Evolutionary conservation across 73 alveolate genomes (phyloP), one percentile per base, ranked within the genome.

Genomic region (Stentor roeselii): DNA sequence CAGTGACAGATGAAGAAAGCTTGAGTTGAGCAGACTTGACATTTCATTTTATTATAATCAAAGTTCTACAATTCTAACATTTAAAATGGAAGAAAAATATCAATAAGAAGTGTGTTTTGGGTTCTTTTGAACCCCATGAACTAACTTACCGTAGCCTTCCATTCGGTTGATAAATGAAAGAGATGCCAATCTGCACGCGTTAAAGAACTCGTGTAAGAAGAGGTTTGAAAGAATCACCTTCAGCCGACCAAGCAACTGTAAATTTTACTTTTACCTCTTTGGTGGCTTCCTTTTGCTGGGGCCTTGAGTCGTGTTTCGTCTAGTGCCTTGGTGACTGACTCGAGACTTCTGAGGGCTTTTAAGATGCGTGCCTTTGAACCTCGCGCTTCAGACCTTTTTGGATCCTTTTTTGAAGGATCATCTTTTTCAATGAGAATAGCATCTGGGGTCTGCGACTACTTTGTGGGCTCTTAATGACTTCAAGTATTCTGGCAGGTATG

Each of bases 151-250:
- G 76, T 86, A 86, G 75, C 95, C 95, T 75, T 90, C 93, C 58
- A 90, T 80, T 87, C 95, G 85, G 75, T 90, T 90, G 36, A 90
- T n/a, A n/a, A n/a, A n/a, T 75, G 93, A 86, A 75, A 90, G 86
- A 41, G 86, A 82, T 31, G 93, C 95, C 60, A 80, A 86, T 30
- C 37, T 78, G 41, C 21, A 27, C 34, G 15, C 27, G 41, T 67
- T 21, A n/a, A 67, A 27, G n/a, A 67, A 67, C 11, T 67, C 80
- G 37, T 67, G 37, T 21, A 67, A 21, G 37, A 21, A 21, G 0
- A 32, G 41, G 11, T 21, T 67, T 30, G n/a, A 11, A n/a, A n/a
- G 41, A 21, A 67, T 21, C 11, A 67, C 41, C 2, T 67, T 36
- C 1, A 34, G 21, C 27, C n/a, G 2, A 67, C 37, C n/a, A 67